These are phyloP conservation scores for Saturnispora galanensis DNA, from an alignment of 805 yeast species.

Conservation along the genomic window DNA sequence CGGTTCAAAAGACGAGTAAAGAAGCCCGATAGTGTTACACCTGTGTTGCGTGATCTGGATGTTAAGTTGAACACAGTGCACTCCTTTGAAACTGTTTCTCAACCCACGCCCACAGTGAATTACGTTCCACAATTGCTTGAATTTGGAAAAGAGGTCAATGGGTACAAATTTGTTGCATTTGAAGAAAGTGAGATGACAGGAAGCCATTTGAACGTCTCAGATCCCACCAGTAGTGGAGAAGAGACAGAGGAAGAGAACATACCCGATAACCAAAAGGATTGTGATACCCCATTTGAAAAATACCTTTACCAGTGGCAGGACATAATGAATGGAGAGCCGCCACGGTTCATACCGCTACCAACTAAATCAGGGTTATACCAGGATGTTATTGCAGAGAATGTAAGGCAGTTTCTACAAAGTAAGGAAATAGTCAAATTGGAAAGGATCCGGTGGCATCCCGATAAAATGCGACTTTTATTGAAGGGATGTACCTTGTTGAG, in stretches of 20 bases:
- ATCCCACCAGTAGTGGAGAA: neutral
- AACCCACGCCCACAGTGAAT: too few relatives aligned
- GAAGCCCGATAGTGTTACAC: too few relatives aligned
- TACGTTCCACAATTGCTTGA: conserved; percentile 13
- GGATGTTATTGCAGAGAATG: conserved; percentile 11
- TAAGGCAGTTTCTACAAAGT: conserved; percentile 14
- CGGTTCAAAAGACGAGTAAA: too few relatives aligned
- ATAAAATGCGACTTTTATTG: conserved; percentile 35
- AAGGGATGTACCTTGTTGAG: neutral
- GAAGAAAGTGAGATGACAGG: conserved; percentile 11
- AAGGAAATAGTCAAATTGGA: conserved; percentile 32
- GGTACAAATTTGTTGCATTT: conserved; percentile 34
- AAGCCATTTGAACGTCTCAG: neutral
- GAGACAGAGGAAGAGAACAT: conserved; percentile 1
- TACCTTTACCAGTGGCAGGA: conserved; percentile 25
- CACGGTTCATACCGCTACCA: conserved; percentile 16
- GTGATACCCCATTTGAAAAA: conserved; percentile 10
- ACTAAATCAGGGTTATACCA: conserved; percentile 8
- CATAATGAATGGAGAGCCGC: conserved; percentile 6
- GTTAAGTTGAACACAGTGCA: too few relatives aligned
- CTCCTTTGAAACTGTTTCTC: too few relatives aligned
- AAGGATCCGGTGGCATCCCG: conserved; percentile 65
- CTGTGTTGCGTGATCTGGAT: too few relatives aligned
- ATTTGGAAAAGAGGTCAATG: conserved; percentile 32
- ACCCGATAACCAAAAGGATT: conserved; percentile 2